Evolutionary conservation across 192 early-diverging fungal species (phyloP).

Genomic region (Umbelopsis ramanniana): DNA sequence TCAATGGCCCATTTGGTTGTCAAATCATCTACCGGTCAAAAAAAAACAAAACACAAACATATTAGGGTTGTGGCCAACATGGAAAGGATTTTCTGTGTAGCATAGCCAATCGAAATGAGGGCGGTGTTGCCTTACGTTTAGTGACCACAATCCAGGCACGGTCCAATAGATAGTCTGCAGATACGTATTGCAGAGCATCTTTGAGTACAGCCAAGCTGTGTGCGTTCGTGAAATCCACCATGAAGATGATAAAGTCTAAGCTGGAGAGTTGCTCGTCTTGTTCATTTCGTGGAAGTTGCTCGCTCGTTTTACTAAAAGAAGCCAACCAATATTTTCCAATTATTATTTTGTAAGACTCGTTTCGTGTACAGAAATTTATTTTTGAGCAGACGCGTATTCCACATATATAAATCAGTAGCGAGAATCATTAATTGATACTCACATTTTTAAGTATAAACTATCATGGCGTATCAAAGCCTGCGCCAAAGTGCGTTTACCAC

Average conservation of each 20-base stretch:
- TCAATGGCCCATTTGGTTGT: constrained; percentile 16
- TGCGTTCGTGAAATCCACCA: constrained; percentile 30
- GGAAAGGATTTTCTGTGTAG: not conserved
- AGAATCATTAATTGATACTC: not conserved
- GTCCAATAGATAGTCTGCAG: constrained; percentile 12
- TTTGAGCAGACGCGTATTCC: not conserved
- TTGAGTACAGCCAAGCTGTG: constrained; percentile 12
- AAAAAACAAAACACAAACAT: not conserved
- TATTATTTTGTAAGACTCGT: not conserved
- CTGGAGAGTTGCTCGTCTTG: not conserved
- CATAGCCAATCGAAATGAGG: not conserved
- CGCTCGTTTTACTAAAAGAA: constrained; percentile 2
- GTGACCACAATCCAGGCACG: constrained; percentile 21
- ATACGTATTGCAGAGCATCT: constrained; percentile 2
- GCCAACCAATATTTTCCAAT: not conserved
- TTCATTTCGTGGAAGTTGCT: constrained; percentile 13
- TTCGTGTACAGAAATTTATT: not conserved
- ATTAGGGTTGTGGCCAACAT: not conserved
- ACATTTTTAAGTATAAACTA: constrained; percentile 29
- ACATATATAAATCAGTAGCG: not conserved
- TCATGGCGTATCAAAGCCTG: constrained; percentile 15
- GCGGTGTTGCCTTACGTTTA: constrained; percentile 6
- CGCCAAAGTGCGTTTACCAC: constrained; percentile 29
- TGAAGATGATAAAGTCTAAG: constrained; percentile 25
- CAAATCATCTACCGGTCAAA: not conserved